Evolutionary conservation across 345 rosid genomes (phyloP).

Genomic region (Pseudoturritis turrita): DNA sequence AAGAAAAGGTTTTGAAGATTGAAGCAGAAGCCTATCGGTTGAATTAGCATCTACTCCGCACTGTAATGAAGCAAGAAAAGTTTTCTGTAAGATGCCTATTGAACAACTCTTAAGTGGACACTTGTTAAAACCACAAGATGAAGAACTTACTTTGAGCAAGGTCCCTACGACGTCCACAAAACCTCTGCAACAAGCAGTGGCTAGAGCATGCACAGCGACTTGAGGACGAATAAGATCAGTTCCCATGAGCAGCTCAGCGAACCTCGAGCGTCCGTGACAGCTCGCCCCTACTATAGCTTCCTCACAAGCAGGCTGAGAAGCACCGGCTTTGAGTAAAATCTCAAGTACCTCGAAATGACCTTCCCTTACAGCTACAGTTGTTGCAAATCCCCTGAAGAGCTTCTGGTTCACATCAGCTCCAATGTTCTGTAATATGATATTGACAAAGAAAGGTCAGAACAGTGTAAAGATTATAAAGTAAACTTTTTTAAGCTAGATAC

Average conservation of each 20-base stretch:
- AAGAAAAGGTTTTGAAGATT: slow-evolving; percentile 86
- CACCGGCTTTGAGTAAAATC: slow-evolving; percentile 85
- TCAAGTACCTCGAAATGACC: slow-evolving; percentile 76
- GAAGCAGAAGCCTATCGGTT: slow-evolving; percentile 58
- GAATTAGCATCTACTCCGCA: slow-evolving; percentile 76
- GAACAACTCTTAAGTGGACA: background rate
- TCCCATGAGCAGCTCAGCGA: slow-evolving; percentile 72
- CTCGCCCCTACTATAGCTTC: slow-evolving; percentile 86
- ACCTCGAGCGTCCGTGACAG: slow-evolving; percentile 65
- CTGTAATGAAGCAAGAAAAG: slow-evolving; percentile 37
- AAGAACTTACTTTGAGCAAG: slow-evolving; percentile 56
- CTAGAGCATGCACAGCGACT: slow-evolving; percentile 81
- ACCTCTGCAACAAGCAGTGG: slow-evolving; percentile 85
- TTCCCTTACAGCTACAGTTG: slow-evolving; percentile 91
- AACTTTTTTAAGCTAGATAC: background rate
- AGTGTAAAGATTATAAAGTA: background rate
- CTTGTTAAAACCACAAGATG: background rate
- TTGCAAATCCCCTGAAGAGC: slow-evolving; percentile 88
- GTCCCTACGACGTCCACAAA: slow-evolving; percentile 66
- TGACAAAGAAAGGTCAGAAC: background rate
- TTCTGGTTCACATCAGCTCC: slow-evolving; percentile 97
- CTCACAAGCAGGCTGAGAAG: slow-evolving; percentile 91
- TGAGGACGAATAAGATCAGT: slow-evolving; percentile 87
- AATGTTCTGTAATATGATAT: slow-evolving; percentile 47
- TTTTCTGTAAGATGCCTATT: background rate